Percentiles rank a stretch among this genome's conserved stretches.
These are phyloP conservation scores for Biscogniauxia marginata DNA, from an alignment of 2,329 filamentous ascomycete species.

Conservation along the genomic window DNA sequence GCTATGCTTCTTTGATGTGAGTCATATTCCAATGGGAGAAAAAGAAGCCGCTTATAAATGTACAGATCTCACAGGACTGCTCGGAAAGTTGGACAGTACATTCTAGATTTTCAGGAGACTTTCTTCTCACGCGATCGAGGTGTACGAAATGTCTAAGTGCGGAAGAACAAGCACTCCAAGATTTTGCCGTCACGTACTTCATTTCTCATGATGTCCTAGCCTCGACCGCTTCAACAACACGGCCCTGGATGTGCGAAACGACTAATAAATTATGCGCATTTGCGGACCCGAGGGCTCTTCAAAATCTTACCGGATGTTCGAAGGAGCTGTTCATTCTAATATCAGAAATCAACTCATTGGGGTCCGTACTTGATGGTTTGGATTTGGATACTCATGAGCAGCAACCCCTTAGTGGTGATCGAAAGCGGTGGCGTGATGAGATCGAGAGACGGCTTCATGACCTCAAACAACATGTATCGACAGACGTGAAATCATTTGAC, in stretches of 20 bases:
- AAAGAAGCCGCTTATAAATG: neutral
- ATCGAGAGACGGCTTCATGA: conserved; percentile 15
- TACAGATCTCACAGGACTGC: conserved; percentile 28
- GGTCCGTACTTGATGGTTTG: conserved; percentile 1
- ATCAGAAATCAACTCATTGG: conserved; percentile 19
- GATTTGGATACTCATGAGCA: neutral
- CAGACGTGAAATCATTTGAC: conserved; percentile 5
- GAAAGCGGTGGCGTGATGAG: conserved; percentile 14
- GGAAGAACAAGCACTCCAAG: conserved; percentile 20
- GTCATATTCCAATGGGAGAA: neutral
- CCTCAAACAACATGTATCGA: conserved; percentile 14
- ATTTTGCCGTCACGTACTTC: conserved; percentile 28
- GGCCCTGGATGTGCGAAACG: conserved; percentile 4
- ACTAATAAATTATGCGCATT: conserved; percentile 14
- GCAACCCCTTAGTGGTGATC: neutral
- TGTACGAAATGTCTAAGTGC: conserved; percentile 8
- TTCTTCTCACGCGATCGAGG: conserved; percentile 12
- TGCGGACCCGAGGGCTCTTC: conserved; percentile 12
- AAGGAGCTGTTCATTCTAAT: conserved; percentile 18
- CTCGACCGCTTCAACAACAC: conserved; percentile 11
- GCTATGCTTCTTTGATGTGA: conserved; percentile 27
- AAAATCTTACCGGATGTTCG: conserved; percentile 17
- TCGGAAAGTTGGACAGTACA: conserved; percentile 29
- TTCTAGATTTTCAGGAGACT: conserved; percentile 23
- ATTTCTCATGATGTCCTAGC: conserved; percentile 21